Base-by-base conservation (phyloP, 768 basidiomycete species). In the Dendrothele bispora region DNA sequence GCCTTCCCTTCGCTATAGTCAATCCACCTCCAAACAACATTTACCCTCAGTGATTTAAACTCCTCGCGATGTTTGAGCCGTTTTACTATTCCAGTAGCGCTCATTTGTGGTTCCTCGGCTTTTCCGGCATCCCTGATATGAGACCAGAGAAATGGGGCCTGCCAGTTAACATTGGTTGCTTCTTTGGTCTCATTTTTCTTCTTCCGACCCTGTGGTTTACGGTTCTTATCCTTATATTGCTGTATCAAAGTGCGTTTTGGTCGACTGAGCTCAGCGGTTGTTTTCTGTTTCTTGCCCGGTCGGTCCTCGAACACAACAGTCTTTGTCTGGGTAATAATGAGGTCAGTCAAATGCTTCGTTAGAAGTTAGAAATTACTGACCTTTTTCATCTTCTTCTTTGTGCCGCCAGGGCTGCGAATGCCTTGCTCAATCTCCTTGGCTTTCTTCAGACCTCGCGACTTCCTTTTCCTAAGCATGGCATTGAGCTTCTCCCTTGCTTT, bases 11-110 rank as follows among this genome's bases (percentile, higher is more conserved):
- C 54, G 7, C 51, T 43, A 21, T 46, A 48, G 39, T 61, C 61
- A 49, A 64, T 60, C 61, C 63, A 64, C 14, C 43, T 50, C 11
- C 61, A 54, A 20, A 64, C 49, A 2, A 50, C 62, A 14, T 34
- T 59, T 10, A 34, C 42, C 25, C 30, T 60, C 36, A 63, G 42
- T n/a, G 38, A 32, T 3, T 27, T 39, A 44, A 61, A 62, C 17
- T 41, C 43, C 11, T 38, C 44, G 14, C 20, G 28, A 14, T 39
- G 39, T 34, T 62, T 53, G 11, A 59, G 47, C 12, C 41, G n/a
- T 1, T 46, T 50, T 7, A 50, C 58, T 39, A 61, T 62, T 17
- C 15, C 45, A 28, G 30, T 29, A 12, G 54, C 30, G 25, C 58
- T 56, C 51, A 49, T 55, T 25, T 39, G 30, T 20, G 14, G 14